phyloP scores from a whole-genome alignment of 1,139 yeast genomes.

The Trichomonascaceae sp. region DNA sequence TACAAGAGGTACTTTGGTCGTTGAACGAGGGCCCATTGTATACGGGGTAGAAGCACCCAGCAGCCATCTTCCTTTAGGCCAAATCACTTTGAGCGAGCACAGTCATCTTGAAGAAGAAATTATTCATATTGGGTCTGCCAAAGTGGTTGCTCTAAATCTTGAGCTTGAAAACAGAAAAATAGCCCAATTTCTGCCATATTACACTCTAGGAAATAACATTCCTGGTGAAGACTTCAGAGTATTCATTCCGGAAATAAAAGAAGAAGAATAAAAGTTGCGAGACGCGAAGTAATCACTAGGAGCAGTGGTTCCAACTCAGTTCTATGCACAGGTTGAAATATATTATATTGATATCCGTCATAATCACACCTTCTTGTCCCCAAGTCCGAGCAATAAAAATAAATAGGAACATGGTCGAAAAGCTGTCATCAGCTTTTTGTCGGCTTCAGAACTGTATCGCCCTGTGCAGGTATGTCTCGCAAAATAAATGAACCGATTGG shows the following conservation, averaged over 20 bases:
- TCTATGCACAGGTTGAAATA: neutral
- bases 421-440: neutral
- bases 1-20: conserved; percentile 7
- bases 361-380: neutral
- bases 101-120: conserved; percentile 2
- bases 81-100: neutral
- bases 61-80: neutral
- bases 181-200: conserved; percentile 10
- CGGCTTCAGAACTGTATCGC: conserved; percentile 15
- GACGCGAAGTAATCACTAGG: neutral
- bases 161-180: conserved; percentile 1
- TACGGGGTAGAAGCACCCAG: conserved; percentile 3
- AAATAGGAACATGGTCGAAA: conserved; percentile 1
- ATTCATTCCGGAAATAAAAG: neutral
- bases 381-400: neutral
- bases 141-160: conserved; percentile 7
- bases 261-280: neutral
- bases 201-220: conserved; percentile 5
- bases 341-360: neutral
- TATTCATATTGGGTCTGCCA: conserved; percentile 1
- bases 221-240: conserved; percentile 10
- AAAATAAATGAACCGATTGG: conserved; percentile 36
- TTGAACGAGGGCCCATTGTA: conserved; percentile 10
- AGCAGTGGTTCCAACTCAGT: neutral
- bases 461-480: conserved; percentile 25